These are phyloP conservation scores for Diospyros lotus DNA, from an alignment of 148 eudicot genomes.

Conservation along the genomic window DNA sequence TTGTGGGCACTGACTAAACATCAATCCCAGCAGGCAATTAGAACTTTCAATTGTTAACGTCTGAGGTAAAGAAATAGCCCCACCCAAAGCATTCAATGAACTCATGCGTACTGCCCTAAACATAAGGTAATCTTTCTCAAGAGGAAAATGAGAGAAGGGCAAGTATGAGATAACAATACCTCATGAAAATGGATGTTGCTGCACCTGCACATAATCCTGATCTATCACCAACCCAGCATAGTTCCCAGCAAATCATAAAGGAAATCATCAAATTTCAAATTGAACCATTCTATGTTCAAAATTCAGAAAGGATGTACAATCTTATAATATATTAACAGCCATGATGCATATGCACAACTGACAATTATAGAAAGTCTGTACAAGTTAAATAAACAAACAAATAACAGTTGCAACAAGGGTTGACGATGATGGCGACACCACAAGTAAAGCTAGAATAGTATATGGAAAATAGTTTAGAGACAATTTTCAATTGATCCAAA, in stretches of 20 bases:
- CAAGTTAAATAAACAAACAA: constrained; percentile 24
- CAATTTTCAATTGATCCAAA: not conserved
- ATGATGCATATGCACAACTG: not conserved
- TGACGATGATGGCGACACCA: constrained; percentile 13
- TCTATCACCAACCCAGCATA: not conserved
- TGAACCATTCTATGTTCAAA: constrained; percentile 14
- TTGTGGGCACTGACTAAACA: no score
- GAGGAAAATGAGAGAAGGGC: no score
- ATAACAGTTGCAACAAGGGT: constrained; percentile 21
- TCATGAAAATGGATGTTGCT: no score
- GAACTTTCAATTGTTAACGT: no score
- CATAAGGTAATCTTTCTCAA: no score
- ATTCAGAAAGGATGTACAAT: constrained; percentile 10
- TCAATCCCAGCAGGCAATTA: no score
- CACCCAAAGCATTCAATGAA: no score
- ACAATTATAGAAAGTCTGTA: constrained; percentile 26
- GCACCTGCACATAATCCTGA: no score
- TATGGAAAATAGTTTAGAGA: not conserved
- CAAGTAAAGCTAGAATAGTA: constrained; percentile 14
- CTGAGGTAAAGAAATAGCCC: no score
- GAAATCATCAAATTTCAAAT: constrained; percentile 1
- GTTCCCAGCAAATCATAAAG: not conserved
- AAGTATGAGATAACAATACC: no score
- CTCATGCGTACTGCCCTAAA: no score
- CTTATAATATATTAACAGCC: constrained; percentile 13